phyloP scores from a whole-genome alignment of 2,329 filamentous ascomycete species.

The Fusarium goolgardi region DNA sequence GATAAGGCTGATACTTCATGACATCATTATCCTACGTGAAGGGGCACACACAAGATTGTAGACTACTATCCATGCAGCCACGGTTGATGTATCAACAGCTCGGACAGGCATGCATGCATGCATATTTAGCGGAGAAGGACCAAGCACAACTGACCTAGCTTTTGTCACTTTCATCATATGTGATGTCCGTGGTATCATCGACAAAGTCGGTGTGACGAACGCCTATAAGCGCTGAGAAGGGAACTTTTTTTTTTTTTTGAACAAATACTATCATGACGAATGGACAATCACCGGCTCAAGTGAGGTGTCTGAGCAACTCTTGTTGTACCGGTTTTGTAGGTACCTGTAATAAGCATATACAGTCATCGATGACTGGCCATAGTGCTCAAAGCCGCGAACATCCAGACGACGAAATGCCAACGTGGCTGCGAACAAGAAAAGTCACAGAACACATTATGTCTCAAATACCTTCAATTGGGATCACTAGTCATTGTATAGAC shows the following conservation, averaged over 20 bases:
- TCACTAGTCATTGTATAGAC: not conserved
- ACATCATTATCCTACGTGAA: not conserved
- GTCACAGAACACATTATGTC: not conserved
- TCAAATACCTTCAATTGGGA: not conserved
- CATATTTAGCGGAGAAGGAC: not conserved
- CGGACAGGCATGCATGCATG: not conserved
- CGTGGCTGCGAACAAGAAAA: not conserved
- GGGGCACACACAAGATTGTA: not conserved
- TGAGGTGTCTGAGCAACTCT: not conserved
- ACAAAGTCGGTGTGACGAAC: slow-evolving; percentile 12
- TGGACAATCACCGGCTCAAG: not conserved
- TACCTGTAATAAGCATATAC: not conserved
- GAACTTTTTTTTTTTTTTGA: not conserved
- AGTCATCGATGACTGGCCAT: not conserved
- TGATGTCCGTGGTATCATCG: not conserved
- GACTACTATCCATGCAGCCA: slow-evolving; percentile 6
- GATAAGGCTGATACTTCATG: not conserved
- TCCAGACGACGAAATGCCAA: not conserved
- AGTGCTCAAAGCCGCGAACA: not conserved
- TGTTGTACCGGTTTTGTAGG: not conserved
- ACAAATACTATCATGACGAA: not conserved
- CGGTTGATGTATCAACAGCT: not conserved
- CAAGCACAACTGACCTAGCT: not conserved
- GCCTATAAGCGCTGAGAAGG: not conserved
- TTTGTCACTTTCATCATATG: not conserved